Percentiles rank a stretch among this genome's conserved stretches.
Evolutionary conservation across 164 flowering plant species (phyloP).

Genomic region (Vitis rupestris): DNA sequence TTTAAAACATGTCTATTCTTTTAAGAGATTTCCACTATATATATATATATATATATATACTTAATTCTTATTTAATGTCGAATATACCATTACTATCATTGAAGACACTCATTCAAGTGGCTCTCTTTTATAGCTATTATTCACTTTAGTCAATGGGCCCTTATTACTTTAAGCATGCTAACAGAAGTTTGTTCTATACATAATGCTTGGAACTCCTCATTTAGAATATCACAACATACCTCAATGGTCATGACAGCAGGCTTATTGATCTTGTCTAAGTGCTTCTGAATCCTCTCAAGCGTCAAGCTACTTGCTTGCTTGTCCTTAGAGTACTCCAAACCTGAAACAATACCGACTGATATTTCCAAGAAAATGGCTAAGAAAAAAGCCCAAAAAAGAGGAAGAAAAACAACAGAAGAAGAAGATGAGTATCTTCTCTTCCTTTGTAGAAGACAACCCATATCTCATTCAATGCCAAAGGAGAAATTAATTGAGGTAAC

Average conservation of each 20-base stretch:
- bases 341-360: slow-evolving; percentile 14
- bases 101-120: too few species aligned
- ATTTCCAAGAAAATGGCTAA: slow-evolving; percentile 11
- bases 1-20: too few species aligned
- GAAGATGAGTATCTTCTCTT: slow-evolving; percentile 14
- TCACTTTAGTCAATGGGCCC: too few species aligned
- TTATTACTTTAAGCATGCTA: too few species aligned
- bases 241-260: slow-evolving; percentile 59
- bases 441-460: slow-evolving; percentile 12
- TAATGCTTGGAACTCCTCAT: too few species aligned
- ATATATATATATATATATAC: too few species aligned
- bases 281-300: slow-evolving; percentile 58
- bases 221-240: slow-evolving; percentile 27
- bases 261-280: slow-evolving; percentile 65
- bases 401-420: slow-evolving; percentile 9
- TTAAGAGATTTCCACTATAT: too few species aligned
- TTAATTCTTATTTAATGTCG: too few species aligned
- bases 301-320: slow-evolving; percentile 62
- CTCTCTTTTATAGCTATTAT: too few species aligned
- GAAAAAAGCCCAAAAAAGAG: slow-evolving; percentile 11
- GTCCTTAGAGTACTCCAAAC: slow-evolving; percentile 49
- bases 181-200: too few species aligned
- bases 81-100: too few species aligned
- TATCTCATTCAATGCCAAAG: slow-evolving; percentile 47
- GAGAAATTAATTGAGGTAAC: too few species aligned